These are phyloP conservation scores for Phytophthora citrophthora DNA, from an alignment of 352 stramenopile genomes.

Conservation along the genomic window DNA sequence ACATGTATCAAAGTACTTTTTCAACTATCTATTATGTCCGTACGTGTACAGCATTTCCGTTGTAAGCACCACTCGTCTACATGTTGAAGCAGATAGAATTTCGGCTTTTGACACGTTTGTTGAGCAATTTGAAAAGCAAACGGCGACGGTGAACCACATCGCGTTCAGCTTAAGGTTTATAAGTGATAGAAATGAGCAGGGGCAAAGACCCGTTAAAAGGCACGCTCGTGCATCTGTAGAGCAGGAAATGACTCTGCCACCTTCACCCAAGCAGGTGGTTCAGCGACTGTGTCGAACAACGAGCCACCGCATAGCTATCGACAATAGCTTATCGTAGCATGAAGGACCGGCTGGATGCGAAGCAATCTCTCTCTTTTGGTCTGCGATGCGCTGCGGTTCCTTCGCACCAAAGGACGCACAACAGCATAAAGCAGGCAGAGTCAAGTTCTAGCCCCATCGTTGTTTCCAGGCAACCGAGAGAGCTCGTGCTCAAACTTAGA, in stretches of 20 bases:
- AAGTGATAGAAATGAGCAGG: conserved; percentile 23
- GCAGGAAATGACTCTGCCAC: conserved; percentile 6
- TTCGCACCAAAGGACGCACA: neutral
- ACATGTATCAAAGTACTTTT: conserved; percentile 4
- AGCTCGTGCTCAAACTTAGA: neutral
- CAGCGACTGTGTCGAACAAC: neutral
- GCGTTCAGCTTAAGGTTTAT: neutral
- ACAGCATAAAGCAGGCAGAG: conserved; percentile 21
- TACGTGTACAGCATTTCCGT: no score
- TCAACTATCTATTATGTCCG: no score
- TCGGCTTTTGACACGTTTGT: no score
- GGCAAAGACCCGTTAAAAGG: neutral
- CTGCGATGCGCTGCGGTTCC: conserved; percentile 1
- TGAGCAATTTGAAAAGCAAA: no score
- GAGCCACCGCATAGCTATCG: neutral
- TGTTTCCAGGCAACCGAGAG: conserved; percentile 14
- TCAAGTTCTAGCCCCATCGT: neutral
- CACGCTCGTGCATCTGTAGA: conserved; percentile 3
- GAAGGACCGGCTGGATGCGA: neutral
- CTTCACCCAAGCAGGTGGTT: conserved; percentile 15
- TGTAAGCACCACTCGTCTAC: no score
- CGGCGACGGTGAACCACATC: neutral
- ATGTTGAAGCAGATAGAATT: no score
- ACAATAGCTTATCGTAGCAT: neutral
- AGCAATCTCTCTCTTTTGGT: neutral